Evolutionary conservation across 2,329 filamentous ascomycete genomes (phyloP), one percentile per base, ranked within the genome.

Genomic region (Fusarium oligoseptatum): DNA sequence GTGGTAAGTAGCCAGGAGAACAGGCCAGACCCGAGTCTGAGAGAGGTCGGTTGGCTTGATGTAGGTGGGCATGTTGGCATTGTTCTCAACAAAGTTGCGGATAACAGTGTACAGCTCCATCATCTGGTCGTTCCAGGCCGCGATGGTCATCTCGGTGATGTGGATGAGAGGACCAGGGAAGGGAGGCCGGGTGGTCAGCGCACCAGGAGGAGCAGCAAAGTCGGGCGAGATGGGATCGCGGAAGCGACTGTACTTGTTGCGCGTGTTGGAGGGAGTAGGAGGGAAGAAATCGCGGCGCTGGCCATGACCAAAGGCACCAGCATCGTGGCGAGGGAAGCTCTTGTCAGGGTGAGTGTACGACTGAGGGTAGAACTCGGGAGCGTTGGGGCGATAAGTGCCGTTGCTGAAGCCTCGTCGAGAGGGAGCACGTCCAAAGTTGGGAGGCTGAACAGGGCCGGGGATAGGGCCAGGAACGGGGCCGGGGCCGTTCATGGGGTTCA

Each of bases 91-190:
- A 68, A 84, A 84, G 64, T 65, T 68, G 37, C 82, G 82, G 52
- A 84, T 83, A 20, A 76, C 60, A 34, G 75, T 73, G 68, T 84
- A 84, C 39, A 84, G 80, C 12, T 83, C 81, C 74, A 81, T 81
- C 70, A 84, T 79, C 48, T 81, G 78, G 36, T 81, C 80, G 61
- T 82, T 80, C 83, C 83, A 84, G 3, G 78, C 77, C 1, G 71
- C 63, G 24, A 84, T 80, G 12, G 78, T 77, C 55, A 78, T 78
- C 39, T 84, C 82, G 4, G 81, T 83, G 70, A 84, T 77, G 50
- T 83, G 81, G 22, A 84, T 81, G 12, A 82, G 78, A 14, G 82
- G 80, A 0, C 76, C 76, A 10, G 72, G 60, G 63, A 76, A 71
- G 36, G 55, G 55, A 60, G 52, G 66, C 37, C 77, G 76, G 24